Conservation (phyloP, 768 basidiomycete species). For the Clitopilus hobsonii region DNA sequence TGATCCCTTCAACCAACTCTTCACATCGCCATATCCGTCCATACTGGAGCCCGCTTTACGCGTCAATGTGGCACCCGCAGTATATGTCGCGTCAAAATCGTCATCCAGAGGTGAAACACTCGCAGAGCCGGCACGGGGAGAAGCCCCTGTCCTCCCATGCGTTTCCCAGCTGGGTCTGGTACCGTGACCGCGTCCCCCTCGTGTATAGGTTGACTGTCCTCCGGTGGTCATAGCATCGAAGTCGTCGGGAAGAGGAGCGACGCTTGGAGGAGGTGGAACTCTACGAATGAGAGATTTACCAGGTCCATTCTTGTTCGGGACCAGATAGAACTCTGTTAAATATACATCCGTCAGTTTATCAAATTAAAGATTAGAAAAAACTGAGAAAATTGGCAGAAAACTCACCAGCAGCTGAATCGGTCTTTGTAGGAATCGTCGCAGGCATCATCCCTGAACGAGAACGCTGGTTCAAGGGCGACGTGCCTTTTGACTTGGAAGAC, state of each 20-base stretch:
- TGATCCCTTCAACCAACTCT: background rate
- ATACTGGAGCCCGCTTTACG: conserved; percentile 2
- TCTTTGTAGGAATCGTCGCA: background rate
- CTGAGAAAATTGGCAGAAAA: background rate
- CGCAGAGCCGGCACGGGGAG: too few species aligned
- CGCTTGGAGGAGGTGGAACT: conserved; percentile 32
- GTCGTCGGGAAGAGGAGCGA: conserved; percentile 33
- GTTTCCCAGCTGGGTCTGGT: conserved; percentile 5
- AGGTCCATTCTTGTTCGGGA: conserved; percentile 30
- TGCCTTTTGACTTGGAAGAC: background rate
- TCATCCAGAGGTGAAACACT: conserved; percentile 30
- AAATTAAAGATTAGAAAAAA: conserved; percentile 5
- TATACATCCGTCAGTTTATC: background rate
- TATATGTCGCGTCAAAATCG: conserved; percentile 33
- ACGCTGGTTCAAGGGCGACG: background rate
- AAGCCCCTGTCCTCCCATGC: conserved; percentile 5
- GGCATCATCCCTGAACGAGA: background rate
- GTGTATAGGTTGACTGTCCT: conserved; percentile 17
- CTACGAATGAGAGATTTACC: conserved; percentile 32
- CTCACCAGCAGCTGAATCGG: conserved; percentile 1
- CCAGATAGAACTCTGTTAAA: conserved; percentile 35
- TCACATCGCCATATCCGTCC: conserved; percentile 6
- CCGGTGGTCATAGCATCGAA: conserved; percentile 31
- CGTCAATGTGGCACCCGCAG: conserved; percentile 10
- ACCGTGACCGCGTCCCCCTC: conserved; percentile 13